A percentile compares a stretch with the other conserved stretches of the same genome.
phyloP scores from a whole-genome alignment of 23 red algal species.

The Gracilaria domingensis region DNA sequence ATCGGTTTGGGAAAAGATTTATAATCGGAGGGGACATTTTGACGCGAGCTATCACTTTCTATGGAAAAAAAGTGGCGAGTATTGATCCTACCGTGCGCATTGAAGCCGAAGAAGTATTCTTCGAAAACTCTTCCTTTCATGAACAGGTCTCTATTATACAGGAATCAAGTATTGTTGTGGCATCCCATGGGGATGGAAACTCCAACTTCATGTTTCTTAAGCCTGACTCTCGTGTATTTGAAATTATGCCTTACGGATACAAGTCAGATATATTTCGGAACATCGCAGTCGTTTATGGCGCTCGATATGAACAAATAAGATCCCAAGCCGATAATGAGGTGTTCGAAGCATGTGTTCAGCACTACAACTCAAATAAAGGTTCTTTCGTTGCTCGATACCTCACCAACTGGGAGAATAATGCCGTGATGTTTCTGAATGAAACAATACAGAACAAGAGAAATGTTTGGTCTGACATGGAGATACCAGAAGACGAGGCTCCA shows the following conservation, averaged over 20 bases:
- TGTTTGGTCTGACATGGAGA: conserved; percentile 21
- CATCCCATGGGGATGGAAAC: conserved; percentile 64
- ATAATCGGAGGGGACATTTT: conserved; percentile 65
- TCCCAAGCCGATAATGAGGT: conserved; percentile 76
- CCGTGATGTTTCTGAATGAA: conserved; percentile 8
- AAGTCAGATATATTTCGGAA: conserved; percentile 48
- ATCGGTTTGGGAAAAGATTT: conserved; percentile 64
- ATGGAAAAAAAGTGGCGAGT: conserved; percentile 25
- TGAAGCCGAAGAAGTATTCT: conserved; percentile 77
- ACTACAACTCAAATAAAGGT: conserved; percentile 55
- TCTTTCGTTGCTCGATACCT: conserved; percentile 14
- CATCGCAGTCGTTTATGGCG: conserved; percentile 50
- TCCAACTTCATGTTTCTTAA: conserved; percentile 74
- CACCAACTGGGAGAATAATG: neutral
- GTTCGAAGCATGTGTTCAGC: conserved; percentile 62
- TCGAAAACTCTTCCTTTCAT: conserved; percentile 85
- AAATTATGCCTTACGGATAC: conserved; percentile 75
- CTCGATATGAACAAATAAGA: conserved; percentile 14
- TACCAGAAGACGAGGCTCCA: conserved; percentile 34
- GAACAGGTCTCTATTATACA: conserved; percentile 81
- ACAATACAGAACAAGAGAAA: conserved; percentile 41
- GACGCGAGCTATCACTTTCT: conserved; percentile 34
- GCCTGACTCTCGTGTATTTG: conserved; percentile 45
- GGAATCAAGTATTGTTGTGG: conserved; percentile 67
- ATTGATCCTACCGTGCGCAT: conserved; percentile 30